Evolutionary conservation across 129 eudicot species (phyloP), one percentile per base, ranked within the genome.

Genomic region (Flaveria robusta): DNA sequence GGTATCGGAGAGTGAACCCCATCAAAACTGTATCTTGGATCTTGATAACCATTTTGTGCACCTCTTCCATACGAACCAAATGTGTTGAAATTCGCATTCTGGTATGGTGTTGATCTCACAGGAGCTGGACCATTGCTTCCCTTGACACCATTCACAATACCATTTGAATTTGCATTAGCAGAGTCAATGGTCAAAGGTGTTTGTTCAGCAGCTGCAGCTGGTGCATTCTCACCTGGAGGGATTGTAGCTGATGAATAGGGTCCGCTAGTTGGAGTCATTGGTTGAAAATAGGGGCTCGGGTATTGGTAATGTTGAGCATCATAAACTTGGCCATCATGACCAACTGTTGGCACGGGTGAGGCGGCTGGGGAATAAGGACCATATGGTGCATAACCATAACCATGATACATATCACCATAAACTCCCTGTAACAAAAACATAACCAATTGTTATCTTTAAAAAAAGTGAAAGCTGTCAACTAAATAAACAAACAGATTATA

Each of bases 301-400:
- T 90, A 90, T 70, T 90, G 96, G 77, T 86, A 90, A n/a, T 86
- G 96, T 27, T 88, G 93, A 72, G 91, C 88, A 43, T 89, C 93
- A 78, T 90, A 90, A 14, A 90, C 72, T 79, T 90, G 93, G 23
- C 86, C 92, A 84, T 90, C 96, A 69, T 86, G 96, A n/a, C 93
- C 89, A 45, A 88, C 79, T 1, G 93, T 73, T 23, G 96, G 93
- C 47, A 88, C 87, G n/a, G 96, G 93, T 22, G 96, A 77, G 43
- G 70, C 74, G 45, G 89, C 91, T n/a, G 96, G 93, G 1, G 96
- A 88, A 67, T 90, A 90, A 24, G 93, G 91, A 12, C 82, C 88
- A 75, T 88, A 90, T 1, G 93, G 88, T 52, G 93, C 83, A 84
- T 90, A 90, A 60, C 93, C 89, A 73, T 84, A 90, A 37, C 96